Base-by-base conservation (phyloP, 371 early-diverging fungal genomes). In the Mucor irregularis region DNA sequence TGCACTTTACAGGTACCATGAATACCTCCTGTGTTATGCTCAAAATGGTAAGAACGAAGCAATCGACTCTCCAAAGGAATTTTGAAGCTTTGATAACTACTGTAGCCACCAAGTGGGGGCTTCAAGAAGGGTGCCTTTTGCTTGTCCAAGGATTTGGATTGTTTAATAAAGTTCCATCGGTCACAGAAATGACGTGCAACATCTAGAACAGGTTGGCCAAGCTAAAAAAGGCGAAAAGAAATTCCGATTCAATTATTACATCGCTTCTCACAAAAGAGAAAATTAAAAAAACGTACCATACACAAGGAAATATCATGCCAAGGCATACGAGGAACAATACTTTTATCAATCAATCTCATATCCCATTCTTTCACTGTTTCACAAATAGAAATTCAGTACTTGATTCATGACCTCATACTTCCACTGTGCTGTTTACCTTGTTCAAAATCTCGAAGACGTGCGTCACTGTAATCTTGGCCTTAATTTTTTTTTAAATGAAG, bases 241-340 rank as follows among this genome's bases (percentile, higher is more conserved):
- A 38, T 29, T 16, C 9, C 10, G 6, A 9, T 22, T 51, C 9
- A 28, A 2, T 28, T 37, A n/a, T n/a, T n/a, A n/a, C n/a, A n/a
- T n/a, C n/a, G n/a, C n/a, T n/a, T n/a, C n/a, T n/a, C n/a, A 29
- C 7, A 26, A 24, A 38, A n/a, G 19, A 39, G 8, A 35, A 9
- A 13, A 9, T 25, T 26, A 33, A 11, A 19, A 16, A 19, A 26
- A 22, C 55, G 58, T 66, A 75, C 82, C 78, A 91, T 74, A 48
- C 82, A 87, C 46, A 90, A 68, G 5, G 89, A 87, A 17, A 96
- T 84, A 60, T 97, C 97, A 72, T 96, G 96, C 97, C 97, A 97
- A 17, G 96, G 95, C 96, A 97, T 92, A 49, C 96, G 82, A n/a
- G 94, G 85, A 5, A 80, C 68, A 17, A 56, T 62, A 14, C 76